Base-by-base conservation (phyloP, 371 early-diverging fungal genomes). In the Mucor mucedo region DNA sequence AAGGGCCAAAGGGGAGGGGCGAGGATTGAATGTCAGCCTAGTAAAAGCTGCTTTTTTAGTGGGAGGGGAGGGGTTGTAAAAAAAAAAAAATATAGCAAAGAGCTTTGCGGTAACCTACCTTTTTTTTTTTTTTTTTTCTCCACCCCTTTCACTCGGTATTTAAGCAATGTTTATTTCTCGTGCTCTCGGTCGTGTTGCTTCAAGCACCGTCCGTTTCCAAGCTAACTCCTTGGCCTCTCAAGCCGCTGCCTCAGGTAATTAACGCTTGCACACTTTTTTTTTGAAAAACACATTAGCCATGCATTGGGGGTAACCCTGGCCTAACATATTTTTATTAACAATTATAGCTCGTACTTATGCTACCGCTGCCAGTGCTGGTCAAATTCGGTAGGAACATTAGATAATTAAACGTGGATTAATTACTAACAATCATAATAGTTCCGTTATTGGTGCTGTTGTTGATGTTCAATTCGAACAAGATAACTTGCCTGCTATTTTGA, bases 381-480 rank as follows among this genome's bases (percentile, higher is more conserved):
- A 72, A 66, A 72, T 72, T 72, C 73, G 73, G 73, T 72, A 72
- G 55, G 66, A 21, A 30, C 21, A 21, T 21, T 21, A 1, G 21
- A 21, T 21, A 21, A 21, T 21, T 21, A 21, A 21, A 21, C 21
- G 21, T 21, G 21, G 21, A 21, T 21, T 21, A 21, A 21, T 21
- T 21, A 21, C 21, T 21, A 21, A 21, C 21, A 21, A 21, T 21
- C 21, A 21, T 21, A 21, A 21, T 64, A 68, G 69, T 55, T 63
- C 63, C 63, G 95, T 96, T 69, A 96, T 96, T 80, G 97, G 97
- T 86, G 96, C 97, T 83, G 96, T 96, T 77, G 97, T 96, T 70
- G 97, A 96, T 72, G 97, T 96, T 55, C 96, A 95, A 85, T 96
- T 95, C 79, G 93, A 92, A 67, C 84, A 90, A 76, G 92, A 91